A percentile compares a stretch with the other conserved stretches of the same genome.
Evolutionary conservation across 768 basidiomycete genomes (phyloP).

Genomic region (Termitomyces sp.): DNA sequence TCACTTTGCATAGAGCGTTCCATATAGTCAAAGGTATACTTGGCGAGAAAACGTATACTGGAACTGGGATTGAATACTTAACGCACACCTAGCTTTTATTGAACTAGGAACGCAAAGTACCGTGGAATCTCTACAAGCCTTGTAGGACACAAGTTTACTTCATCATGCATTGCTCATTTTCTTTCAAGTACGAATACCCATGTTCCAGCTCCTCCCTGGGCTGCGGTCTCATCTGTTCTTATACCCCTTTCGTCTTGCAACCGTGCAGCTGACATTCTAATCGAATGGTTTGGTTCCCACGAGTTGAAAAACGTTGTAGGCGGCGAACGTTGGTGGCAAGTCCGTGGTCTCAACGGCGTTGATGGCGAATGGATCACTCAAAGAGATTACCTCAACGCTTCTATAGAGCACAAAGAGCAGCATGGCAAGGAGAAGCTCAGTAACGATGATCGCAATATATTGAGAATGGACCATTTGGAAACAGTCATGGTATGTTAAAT

Average conservation of each 20-base stretch:
- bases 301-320: constrained; percentile 67
- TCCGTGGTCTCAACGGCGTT: constrained; percentile 65
- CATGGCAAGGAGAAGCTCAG: neutral
- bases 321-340: constrained; percentile 83
- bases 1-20: neutral
- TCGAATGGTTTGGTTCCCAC: constrained; percentile 29
- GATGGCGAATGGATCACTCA: constrained; percentile 64
- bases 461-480: neutral
- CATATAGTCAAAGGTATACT: neutral
- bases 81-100: neutral
- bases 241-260: constrained; percentile 59
- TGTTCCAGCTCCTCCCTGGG: constrained; percentile 65
- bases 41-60: too few species aligned
- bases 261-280: constrained; percentile 7
- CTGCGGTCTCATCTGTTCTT: constrained; percentile 52
- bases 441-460: neutral
- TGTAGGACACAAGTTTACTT: neutral
- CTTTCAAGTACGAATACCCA: constrained; percentile 58
- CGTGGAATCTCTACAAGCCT: neutral
- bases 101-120: neutral
- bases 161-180: neutral
- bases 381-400: constrained; percentile 34
- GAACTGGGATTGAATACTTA: neutral
- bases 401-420: neutral
- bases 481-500: neutral